Base-by-base conservation (phyloP, 768 basidiomycete species). In the Lactarius deliciosus region DNA sequence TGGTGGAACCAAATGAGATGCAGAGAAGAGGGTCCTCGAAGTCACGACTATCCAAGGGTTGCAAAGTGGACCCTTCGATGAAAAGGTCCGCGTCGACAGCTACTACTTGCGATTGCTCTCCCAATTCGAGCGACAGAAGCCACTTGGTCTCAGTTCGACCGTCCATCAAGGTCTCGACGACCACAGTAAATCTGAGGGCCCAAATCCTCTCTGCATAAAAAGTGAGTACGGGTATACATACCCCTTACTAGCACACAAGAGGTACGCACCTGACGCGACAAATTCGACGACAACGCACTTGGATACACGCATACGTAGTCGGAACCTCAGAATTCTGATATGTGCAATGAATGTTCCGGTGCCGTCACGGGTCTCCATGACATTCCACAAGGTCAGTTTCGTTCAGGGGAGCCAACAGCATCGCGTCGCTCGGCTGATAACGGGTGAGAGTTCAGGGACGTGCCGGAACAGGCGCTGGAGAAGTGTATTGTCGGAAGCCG, bases 261-360 rank as follows among this genome's bases (percentile, higher is more conserved):
- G 40, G 22, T 16, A n/a, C 76, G 13, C 61, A 82, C 83, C 81
- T 75, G 80, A 76, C 2, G 89, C 88, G 64, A 91, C 86, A 67
- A 91, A 91, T 66, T 91, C 89, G 16, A 89, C 72, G 2, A 69
- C 71, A 40, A 91, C 81, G n/a, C 77, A 68, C 63, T 82, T 82
- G 20, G 83, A 80, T 15, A 90, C 81, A 18, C 84, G 78, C 88
- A 92, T 87, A 18, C 90, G 80, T 71, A 84, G 85, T 73, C 89
- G 86, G 74, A 90, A 91, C 57, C 83, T 79, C 25, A 81, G 79
- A 20, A 87, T 79, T 30, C 76, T 77, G 63, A 89, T 81, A 32
- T 79, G 74, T 5, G 80, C 85, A 0, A 79, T 80, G 65, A 91
- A 91, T 0, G 81, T 77, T 0, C 83, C 85, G 54, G 61, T 68